Base-by-base conservation (phyloP, 768 basidiomycete species). In the Tylopilus balloui region DNA sequence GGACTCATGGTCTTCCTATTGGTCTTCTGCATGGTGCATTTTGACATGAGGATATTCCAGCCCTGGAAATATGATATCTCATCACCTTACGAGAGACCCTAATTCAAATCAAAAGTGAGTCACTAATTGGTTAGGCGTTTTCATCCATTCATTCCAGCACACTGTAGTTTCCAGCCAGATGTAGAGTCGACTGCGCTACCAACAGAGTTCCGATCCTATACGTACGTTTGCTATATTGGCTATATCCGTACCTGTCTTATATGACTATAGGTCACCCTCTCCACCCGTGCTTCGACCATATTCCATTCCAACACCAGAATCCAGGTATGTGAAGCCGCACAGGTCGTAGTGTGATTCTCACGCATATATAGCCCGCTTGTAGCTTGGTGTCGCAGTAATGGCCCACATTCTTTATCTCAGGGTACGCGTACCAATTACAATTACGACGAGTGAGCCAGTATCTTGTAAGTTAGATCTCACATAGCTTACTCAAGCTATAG, bases 41-140 rank as follows among this genome's bases (percentile, higher is more conserved):
- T 42, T 59, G 20, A 66, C 52, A 34, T n/a, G 36, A 42, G 43
- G 36, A 28, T 49, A 25, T 49, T 49, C 41, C 38, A 73, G 72
- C 46, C 71, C 72, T 19, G 64, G 56, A 54, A 67, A 68, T 50
- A 42, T 68, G 31, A 43, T 58, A 32, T 60, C 63, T 32, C 70
- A 71, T 55, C 62, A 64, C 8, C 51, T 48, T 48, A 53, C 56
- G 51, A 57, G 48, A 52, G 48, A 53, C 8, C 45, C 55, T 47
- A 36, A 47, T 8, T 45, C 42, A 21, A 15, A 17, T 6, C 61
- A 54, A 52, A 52, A 42, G 64, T 68, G 48, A 54, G 66, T 47
- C 23, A 8, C 13, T 19, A 20, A 20, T 15, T 36, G 7, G 20
- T 47, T 42, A 17, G 32, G 39, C 39, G 31, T 39, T 36, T 0